A percentile compares a stretch with the other conserved stretches of the same genome.
Evolutionary conservation across 2,329 filamentous ascomycete species (phyloP).

Genomic region (Aspergillus sp.): DNA sequence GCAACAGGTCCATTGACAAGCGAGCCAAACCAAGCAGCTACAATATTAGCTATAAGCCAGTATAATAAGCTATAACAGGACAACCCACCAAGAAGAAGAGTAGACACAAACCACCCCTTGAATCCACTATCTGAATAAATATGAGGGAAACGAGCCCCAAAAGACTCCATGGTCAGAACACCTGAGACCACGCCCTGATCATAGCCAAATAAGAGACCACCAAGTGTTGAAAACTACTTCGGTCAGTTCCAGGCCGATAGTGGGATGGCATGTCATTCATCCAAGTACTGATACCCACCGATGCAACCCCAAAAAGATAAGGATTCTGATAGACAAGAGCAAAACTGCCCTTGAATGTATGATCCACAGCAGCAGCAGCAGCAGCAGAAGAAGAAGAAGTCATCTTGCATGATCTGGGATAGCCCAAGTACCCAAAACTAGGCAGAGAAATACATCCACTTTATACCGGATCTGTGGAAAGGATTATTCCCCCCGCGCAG

Average conservation of each 20-base stretch:
- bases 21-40: constrained; percentile 48
- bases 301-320: constrained; percentile 42
- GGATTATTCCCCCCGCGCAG: too few relatives aligned
- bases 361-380: constrained; percentile 1
- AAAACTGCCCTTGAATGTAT: constrained; percentile 18
- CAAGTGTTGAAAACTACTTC: constrained; percentile 35
- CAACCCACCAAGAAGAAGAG: constrained; percentile 38
- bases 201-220: constrained; percentile 46
- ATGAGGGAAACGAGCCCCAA: constrained; percentile 35
- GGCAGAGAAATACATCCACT: not conserved
- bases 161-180: constrained; percentile 45
- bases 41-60: not conserved
- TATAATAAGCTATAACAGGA: not conserved
- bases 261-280: not conserved
- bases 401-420: constrained; percentile 10
- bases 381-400: constrained; percentile 1
- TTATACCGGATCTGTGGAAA: too few relatives aligned
- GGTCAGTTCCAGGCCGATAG: not conserved
- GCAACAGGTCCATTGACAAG: constrained; percentile 45
- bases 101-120: constrained; percentile 52
- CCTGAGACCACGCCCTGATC: constrained; percentile 48
- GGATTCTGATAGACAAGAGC: constrained; percentile 34
- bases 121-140: constrained; percentile 42
- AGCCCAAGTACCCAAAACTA: not conserved
- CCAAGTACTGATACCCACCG: constrained; percentile 21